Evolutionary conservation across 2,329 filamentous ascomycete species (phyloP).

Genomic region (Talaromyces sp.): DNA sequence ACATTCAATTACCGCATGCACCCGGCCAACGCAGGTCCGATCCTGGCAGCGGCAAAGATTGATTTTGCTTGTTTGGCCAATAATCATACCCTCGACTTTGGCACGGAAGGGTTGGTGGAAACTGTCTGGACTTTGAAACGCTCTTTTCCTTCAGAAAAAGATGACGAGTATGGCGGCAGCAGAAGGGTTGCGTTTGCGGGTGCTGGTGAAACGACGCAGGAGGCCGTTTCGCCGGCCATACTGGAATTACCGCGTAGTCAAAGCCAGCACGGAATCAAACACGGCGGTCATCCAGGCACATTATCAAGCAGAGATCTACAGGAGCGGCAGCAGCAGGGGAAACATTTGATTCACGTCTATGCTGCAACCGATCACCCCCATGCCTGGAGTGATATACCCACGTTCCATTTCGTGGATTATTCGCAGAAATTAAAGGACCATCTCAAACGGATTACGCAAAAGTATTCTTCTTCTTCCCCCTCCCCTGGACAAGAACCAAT

Average conservation of each 20-base stretch:
- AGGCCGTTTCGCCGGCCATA: slow-evolving; percentile 27
- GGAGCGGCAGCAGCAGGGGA: neutral
- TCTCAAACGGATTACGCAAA: slow-evolving; percentile 19
- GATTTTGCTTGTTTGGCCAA: slow-evolving; percentile 36
- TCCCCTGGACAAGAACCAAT: neutral
- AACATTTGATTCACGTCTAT: slow-evolving; percentile 29
- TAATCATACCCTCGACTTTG: slow-evolving; percentile 38
- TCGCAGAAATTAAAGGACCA: slow-evolving; percentile 18
- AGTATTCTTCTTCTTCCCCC: neutral
- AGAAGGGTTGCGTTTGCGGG: slow-evolving; percentile 29
- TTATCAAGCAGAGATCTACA: neutral
- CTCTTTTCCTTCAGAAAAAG: neutral
- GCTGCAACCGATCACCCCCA: slow-evolving; percentile 35
- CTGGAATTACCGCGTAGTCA: slow-evolving; percentile 21
- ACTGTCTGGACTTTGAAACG: slow-evolving; percentile 27
- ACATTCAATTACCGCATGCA: slow-evolving; percentile 40
- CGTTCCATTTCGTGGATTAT: slow-evolving; percentile 37
- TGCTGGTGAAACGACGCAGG: slow-evolving; percentile 27
- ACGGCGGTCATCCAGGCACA: neutral
- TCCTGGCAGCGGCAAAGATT: slow-evolving; percentile 28
- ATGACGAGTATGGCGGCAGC: no score
- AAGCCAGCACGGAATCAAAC: neutral
- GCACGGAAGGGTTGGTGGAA: slow-evolving; percentile 30
- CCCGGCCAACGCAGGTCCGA: slow-evolving; percentile 29
- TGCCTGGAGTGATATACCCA: slow-evolving; percentile 29